Evolutionary conservation across 495 filamentous ascomycete genomes (phyloP).

Genomic region (Neurospora cerealis): DNA sequence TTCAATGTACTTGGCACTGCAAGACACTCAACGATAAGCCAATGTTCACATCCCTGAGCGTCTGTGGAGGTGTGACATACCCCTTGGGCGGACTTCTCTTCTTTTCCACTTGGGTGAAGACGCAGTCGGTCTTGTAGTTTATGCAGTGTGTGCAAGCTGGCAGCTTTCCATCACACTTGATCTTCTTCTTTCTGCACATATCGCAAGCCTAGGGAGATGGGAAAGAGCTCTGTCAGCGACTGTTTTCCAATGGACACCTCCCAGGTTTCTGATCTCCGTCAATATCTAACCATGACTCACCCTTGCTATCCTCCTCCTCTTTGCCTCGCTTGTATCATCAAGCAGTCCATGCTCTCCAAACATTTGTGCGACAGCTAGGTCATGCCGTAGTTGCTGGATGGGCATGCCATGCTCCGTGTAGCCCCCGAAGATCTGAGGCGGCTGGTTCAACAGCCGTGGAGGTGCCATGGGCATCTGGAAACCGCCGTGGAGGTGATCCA

Average conservation of each 20-base stretch:
- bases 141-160: slow-evolving; percentile 92
- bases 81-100: slow-evolving; percentile 97
- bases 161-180: slow-evolving; percentile 96
- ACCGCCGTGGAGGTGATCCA: slow-evolving; percentile 39
- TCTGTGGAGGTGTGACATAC: slow-evolving; percentile 32
- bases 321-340: slow-evolving; percentile 72
- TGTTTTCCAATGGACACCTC: not conserved
- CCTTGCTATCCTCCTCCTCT: slow-evolving; percentile 87
- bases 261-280: not conserved
- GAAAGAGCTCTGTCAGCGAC: slow-evolving; percentile 8
- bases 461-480: slow-evolving; percentile 44
- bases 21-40: slow-evolving; percentile 15
- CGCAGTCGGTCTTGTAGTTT: slow-evolving; percentile 97
- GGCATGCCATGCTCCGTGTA: slow-evolving; percentile 52
- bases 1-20: slow-evolving; percentile 94
- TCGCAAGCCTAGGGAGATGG: slow-evolving; percentile 66
- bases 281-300: slow-evolving; percentile 35
- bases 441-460: slow-evolving; percentile 52
- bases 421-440: slow-evolving; percentile 61
- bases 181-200: slow-evolving; percentile 99
- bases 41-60: not conserved
- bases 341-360: slow-evolving; percentile 49
- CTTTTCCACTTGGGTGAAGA: slow-evolving; percentile 98
- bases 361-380: slow-evolving; percentile 45
- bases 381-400: slow-evolving; percentile 37